These are phyloP conservation scores for Gamsiella multidivaricata DNA, from an alignment of 192 early-diverging fungal genomes.

Conservation along the genomic window DNA sequence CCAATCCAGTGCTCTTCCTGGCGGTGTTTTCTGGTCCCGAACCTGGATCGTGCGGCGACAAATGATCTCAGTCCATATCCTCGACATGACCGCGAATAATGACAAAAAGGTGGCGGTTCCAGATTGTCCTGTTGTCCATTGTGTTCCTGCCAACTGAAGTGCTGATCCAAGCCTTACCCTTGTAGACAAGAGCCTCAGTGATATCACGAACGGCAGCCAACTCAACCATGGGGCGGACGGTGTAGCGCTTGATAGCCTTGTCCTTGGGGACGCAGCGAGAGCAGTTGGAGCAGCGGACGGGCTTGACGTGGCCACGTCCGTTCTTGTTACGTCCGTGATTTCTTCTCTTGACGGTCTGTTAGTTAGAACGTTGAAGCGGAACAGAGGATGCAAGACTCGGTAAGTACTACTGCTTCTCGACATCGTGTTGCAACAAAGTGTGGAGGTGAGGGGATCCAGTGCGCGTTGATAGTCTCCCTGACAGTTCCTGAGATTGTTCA, in stretches of 20 bases:
- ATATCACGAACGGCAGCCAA: constrained; percentile 97
- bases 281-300: constrained; percentile 99
- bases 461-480: too few species aligned
- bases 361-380: not conserved
- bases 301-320: constrained; percentile 98
- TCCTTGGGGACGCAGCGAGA: constrained; percentile 87
- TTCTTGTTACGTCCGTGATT: constrained; percentile 99
- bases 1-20: too few species aligned
- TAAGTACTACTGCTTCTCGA: constrained; percentile 2
- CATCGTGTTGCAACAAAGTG: too few species aligned
- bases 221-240: constrained; percentile 99
- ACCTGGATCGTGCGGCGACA: not conserved
- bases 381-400: not conserved
- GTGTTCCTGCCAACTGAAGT: not conserved
- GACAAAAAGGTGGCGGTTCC: too few species aligned
- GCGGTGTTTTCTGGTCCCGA: too few species aligned
- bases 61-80: not conserved
- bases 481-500: not conserved
- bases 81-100: too few species aligned
- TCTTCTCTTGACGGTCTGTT: constrained; percentile 97
- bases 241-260: constrained; percentile 99
- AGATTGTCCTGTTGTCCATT: not conserved
- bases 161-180: constrained; percentile 62
- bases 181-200: constrained; percentile 95
- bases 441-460: too few species aligned